Evolutionary conservation across 139 green algal genomes (phyloP), one percentile per base, ranked within the genome.

Genomic region (Raphidocelis subcapitata): DNA sequence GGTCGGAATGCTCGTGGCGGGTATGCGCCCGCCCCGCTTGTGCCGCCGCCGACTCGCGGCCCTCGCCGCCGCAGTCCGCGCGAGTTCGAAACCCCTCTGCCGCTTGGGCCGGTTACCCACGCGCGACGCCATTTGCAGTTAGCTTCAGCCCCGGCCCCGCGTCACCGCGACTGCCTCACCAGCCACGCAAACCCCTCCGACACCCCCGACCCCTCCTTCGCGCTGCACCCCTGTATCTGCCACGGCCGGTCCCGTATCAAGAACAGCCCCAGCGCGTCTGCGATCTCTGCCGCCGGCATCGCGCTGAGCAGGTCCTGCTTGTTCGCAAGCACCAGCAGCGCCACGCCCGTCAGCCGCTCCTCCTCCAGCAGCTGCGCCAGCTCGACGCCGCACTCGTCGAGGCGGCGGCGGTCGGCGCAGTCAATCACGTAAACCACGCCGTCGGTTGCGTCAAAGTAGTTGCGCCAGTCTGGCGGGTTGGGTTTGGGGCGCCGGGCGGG

Each of bases 371-470:
- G 76, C 47, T 85, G 61, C 26, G 80, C 78, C 51, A 93, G 82
- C 73, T 96, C 91, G 21, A 81, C 70, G 2, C 82, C 81, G 24
- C 83, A 85, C 79, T 91, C 88, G 24, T 87, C 85, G 44, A 97
- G 59, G 32, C 90, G 79, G 75, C 90, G 92, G 3, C 67, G 64
- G 85, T 95, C 90, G 12, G 85, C 75, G 62, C 77, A 86, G 79
- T 95, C 90, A 64, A 95, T 91, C 20, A 95, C 90, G 65, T 93
- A 95, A 18, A 95, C 77, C 56, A 95, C 73, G 8, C 80, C 84
- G 64, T 94, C 88, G 29, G 90, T 95, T 26, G 82, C 61, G 15
- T 95, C 90, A 69, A 92, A 95, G 79, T 95, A 95, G 80, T 95
- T 95, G 2, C 87, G 81, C 86, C 87, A n/a, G n/a, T n/a, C n/a